Percentiles rank a stretch among this genome's conserved stretches.
Evolutionary conservation across 2,329 filamentous ascomycete species (phyloP).

Genomic region (Phialocephala subalpina): DNA sequence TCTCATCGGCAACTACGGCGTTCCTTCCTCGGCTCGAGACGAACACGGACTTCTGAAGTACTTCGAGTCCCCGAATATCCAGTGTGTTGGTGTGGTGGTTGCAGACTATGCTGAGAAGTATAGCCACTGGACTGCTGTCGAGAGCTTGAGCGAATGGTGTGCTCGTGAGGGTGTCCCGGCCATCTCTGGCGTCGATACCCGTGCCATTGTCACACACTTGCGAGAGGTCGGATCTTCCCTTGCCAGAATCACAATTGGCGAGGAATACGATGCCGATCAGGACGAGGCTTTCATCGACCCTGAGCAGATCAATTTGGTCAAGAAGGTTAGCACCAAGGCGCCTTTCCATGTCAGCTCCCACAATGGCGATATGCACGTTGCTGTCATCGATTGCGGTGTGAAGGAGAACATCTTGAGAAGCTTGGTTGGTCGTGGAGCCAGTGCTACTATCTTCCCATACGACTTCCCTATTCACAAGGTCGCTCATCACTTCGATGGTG

Average conservation of each 20-base stretch:
- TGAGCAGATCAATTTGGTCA: conserved; percentile 95
- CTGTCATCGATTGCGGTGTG: conserved; percentile 96
- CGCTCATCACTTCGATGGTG: conserved; percentile 94
- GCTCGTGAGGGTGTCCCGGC: conserved; percentile 94
- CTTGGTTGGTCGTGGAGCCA: conserved; percentile 88
- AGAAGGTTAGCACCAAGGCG: conserved; percentile 96
- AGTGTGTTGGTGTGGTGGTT: conserved; percentile 94
- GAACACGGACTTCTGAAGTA: conserved; percentile 92
- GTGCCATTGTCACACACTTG: conserved; percentile 93
- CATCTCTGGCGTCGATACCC: conserved; percentile 96
- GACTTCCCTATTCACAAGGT: conserved; percentile 99
- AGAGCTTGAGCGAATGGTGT: conserved; percentile 94
- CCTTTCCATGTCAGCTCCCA: conserved; percentile 93
- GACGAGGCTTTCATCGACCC: conserved; percentile 96
- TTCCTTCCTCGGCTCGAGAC: conserved; percentile 86
- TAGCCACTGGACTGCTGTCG: conserved; percentile 98
- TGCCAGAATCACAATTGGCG: conserved; percentile 91
- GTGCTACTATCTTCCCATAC: conserved; percentile 93
- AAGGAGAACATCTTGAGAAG: conserved; percentile 99
- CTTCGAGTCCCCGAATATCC: conserved; percentile 97
- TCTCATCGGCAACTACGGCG: conserved; percentile 97
- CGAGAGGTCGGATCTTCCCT: conserved; percentile 97
- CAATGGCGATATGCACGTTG: conserved; percentile 86
- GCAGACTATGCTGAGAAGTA: conserved; percentile 93
- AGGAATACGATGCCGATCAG: conserved; percentile 98